phyloP scores from a whole-genome alignment of 2,329 filamentous ascomycete species.

The Lomentospora prolificans region DNA sequence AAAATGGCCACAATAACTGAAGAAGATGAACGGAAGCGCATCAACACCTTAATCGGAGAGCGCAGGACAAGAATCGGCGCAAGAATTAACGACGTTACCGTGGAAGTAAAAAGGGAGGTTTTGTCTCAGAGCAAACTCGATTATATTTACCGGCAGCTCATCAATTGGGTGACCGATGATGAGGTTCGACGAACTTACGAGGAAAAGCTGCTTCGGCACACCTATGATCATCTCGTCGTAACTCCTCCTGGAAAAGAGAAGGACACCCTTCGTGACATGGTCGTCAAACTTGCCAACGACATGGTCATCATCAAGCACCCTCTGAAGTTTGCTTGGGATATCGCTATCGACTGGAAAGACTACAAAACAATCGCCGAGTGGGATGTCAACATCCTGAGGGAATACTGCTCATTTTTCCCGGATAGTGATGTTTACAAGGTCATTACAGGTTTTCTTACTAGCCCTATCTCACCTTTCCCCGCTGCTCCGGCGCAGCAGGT shows the following conservation, averaged over 20 bases:
- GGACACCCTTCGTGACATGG: constrained; percentile 56
- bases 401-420: constrained; percentile 78
- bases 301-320: constrained; percentile 97
- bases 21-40: constrained; percentile 74
- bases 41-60: constrained; percentile 84
- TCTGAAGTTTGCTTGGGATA: constrained; percentile 81
- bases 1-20: constrained; percentile 77
- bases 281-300: constrained; percentile 69
- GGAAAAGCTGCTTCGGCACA: constrained; percentile 77
- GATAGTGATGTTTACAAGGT: constrained; percentile 74
- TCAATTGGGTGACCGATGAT: constrained; percentile 86
- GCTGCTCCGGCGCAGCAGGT: constrained; percentile 18
- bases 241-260: constrained; percentile 58
- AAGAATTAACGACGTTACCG: constrained; percentile 69
- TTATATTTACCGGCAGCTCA: constrained; percentile 67
- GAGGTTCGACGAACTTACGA: constrained; percentile 76
- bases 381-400: constrained; percentile 66
- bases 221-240: constrained; percentile 66
- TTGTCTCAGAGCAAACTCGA: constrained; percentile 68
- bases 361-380: constrained; percentile 62
- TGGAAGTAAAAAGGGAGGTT: constrained; percentile 81
- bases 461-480: constrained; percentile 76
- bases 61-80: constrained; percentile 80
- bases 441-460: constrained; percentile 71
- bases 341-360: constrained; percentile 84